phyloP scores from a whole-genome alignment of 1,284 basidiomycete genomes.

The Pseudozyma flocculosa region DNA sequence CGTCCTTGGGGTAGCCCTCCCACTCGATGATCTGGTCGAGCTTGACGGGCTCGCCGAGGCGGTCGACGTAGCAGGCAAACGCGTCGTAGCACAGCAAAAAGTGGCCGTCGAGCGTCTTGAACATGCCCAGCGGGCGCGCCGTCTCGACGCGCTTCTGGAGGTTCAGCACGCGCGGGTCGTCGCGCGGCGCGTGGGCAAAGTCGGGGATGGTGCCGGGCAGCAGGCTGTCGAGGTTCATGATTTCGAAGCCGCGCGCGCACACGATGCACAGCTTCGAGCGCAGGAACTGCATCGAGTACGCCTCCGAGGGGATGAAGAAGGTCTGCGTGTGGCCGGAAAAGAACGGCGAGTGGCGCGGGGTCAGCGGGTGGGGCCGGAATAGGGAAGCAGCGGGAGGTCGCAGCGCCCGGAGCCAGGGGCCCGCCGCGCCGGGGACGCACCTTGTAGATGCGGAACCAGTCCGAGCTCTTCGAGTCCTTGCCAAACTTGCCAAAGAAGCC shows the following conservation, averaged over 20 bases:
- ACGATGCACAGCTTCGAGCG: slow-evolving; percentile 87
- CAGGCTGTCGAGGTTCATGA: slow-evolving; percentile 79
- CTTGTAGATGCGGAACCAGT: slow-evolving; percentile 89
- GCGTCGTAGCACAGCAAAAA: slow-evolving; percentile 90
- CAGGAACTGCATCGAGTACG: slow-evolving; percentile 83
- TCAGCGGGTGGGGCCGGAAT: too few relatives aligned
- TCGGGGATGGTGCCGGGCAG: slow-evolving; percentile 79
- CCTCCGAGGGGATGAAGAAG: slow-evolving; percentile 87
- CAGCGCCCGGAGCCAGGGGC: background rate
- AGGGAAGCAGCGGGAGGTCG: too few relatives aligned
- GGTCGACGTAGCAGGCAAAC: slow-evolving; percentile 74
- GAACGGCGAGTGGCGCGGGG: too few relatives aligned
- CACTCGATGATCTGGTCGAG: slow-evolving; percentile 78
- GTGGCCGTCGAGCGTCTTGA: slow-evolving; percentile 73
- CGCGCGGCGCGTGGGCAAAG: slow-evolving; percentile 64
- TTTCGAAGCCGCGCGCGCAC: slow-evolving; percentile 84
- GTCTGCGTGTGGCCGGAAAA: slow-evolving; percentile 63
- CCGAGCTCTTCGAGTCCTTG: slow-evolving; percentile 73
- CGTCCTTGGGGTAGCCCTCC: slow-evolving; percentile 72
- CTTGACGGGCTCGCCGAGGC: slow-evolving; percentile 60
- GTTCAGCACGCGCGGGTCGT: slow-evolving; percentile 72
- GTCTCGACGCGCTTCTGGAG: slow-evolving; percentile 78
- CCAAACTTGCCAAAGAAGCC: slow-evolving; percentile 69
- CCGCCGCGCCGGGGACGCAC: slow-evolving; percentile 58
- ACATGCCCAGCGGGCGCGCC: slow-evolving; percentile 83